Evolutionary conservation across 1,284 basidiomycete genomes (phyloP).

Genomic region (Macrocystidia cucumis): DNA sequence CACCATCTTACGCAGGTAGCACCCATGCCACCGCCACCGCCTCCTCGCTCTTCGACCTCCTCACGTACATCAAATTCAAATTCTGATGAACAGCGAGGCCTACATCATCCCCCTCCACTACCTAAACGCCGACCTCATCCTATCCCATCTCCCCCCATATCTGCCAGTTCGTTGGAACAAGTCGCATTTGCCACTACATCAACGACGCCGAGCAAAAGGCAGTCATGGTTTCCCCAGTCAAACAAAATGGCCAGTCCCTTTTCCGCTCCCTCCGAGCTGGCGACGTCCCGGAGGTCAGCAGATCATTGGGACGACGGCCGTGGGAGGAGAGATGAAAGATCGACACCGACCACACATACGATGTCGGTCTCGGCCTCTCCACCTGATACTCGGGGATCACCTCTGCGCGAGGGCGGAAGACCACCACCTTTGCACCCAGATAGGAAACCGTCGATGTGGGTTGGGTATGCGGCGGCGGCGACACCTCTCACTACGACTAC

Average conservation of each 20-base stretch:
- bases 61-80: too few species aligned
- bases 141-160: constrained; percentile 27
- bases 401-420: too few species aligned
- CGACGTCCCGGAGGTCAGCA: too few species aligned
- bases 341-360: neutral
- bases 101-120: constrained; percentile 23
- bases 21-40: constrained; percentile 9
- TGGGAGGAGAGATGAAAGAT: too few species aligned
- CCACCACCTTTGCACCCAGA: too few species aligned
- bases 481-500: too few species aligned
- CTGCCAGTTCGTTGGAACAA: constrained; percentile 35
- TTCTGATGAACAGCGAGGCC: too few species aligned
- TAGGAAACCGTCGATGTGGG: too few species aligned
- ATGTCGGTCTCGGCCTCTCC: constrained; percentile 7
- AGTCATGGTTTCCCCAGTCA: constrained; percentile 5
- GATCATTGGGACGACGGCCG: too few species aligned
- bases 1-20: too few species aligned
- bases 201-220: constrained; percentile 7
- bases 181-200: constrained; percentile 28
- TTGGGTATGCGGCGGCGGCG: too few species aligned
- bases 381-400: neutral
- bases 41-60: constrained; percentile 10
- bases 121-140: constrained; percentile 15
- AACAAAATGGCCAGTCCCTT: constrained; percentile 1
- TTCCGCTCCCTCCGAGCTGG: constrained; percentile 11